A percentile compares a stretch with the other conserved stretches of the same genome.
These are phyloP conservation scores for Lomentospora prolificans DNA, from an alignment of 2,329 filamentous ascomycete species.

Conservation along the genomic window DNA sequence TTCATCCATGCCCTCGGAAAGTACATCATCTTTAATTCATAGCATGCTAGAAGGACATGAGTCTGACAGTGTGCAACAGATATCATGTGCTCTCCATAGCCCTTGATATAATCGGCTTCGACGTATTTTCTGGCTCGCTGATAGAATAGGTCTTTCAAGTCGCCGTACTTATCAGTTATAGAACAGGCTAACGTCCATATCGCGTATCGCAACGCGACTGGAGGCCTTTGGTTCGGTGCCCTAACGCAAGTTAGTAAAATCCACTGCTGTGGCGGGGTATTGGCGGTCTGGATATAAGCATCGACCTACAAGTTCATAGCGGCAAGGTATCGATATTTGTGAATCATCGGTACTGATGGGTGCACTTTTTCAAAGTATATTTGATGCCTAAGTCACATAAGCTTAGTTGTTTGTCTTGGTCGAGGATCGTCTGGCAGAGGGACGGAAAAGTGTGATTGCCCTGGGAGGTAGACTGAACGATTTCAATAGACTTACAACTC, in stretches of 20 bases:
- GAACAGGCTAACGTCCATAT: constrained; percentile 95
- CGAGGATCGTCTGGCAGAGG: no score
- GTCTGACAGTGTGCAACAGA: constrained; percentile 79
- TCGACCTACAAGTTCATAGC: constrained; percentile 66
- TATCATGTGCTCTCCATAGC: constrained; percentile 82
- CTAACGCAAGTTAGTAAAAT: constrained; percentile 22
- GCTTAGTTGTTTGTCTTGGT: not conserved
- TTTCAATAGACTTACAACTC: constrained; percentile 74
- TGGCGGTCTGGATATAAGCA: no score
- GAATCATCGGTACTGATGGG: constrained; percentile 77
- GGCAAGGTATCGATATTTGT: constrained; percentile 76
- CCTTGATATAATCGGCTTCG: constrained; percentile 82
- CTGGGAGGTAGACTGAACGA: no score
- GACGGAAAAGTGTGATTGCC: no score
- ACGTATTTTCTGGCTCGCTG: constrained; percentile 80
- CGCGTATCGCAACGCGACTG: constrained; percentile 80
- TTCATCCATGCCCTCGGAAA: constrained; percentile 95
- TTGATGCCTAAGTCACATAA: constrained; percentile 46
- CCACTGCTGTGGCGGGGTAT: not conserved
- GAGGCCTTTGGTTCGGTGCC: constrained; percentile 74
- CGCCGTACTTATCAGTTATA: constrained; percentile 69
- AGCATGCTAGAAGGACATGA: constrained; percentile 68
- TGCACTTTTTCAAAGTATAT: constrained; percentile 90
- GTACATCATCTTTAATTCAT: constrained; percentile 97
- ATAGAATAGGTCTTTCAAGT: constrained; percentile 82